These are phyloP conservation scores for Cordyceps farinosa DNA, from an alignment of 2,329 filamentous ascomycete genomes.

Conservation along the genomic window DNA sequence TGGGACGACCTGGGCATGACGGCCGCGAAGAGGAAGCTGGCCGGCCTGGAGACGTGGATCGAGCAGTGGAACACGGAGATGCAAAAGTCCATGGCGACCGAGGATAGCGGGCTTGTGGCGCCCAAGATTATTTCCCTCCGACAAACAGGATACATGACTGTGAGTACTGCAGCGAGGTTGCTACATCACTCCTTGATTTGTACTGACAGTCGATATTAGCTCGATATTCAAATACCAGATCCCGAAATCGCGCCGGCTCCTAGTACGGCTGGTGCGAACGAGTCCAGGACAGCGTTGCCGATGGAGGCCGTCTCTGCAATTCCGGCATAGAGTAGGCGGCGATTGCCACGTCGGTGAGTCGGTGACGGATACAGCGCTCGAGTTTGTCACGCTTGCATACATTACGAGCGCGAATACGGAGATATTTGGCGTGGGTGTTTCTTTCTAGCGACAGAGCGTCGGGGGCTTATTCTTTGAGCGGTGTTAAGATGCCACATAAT, in stretches of 20 bases:
- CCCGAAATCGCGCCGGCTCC: conserved; percentile 62
- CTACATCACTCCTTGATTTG: not conserved
- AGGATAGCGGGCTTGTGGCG: conserved; percentile 44
- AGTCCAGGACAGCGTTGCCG: conserved; percentile 33
- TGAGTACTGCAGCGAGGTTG: conserved; percentile 38
- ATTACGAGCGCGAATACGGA: not conserved
- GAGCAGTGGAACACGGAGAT: conserved; percentile 80
- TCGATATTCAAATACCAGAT: conserved; percentile 79
- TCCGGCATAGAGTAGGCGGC: conserved; percentile 19
- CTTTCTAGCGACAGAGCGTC: not conserved
- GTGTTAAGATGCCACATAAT: not conserved
- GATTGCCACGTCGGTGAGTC: not conserved
- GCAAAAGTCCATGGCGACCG: conserved; percentile 51
- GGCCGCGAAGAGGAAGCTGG: conserved; percentile 67
- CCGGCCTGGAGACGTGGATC: conserved; percentile 72
- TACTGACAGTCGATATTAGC: conserved; percentile 38
- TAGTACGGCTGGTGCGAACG: conserved; percentile 40
- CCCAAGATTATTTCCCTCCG: conserved; percentile 76
- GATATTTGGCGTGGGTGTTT: not conserved
- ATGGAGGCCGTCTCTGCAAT: conserved; percentile 31
- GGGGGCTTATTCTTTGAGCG: not conserved
- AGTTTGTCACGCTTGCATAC: not conserved
- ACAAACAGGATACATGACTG: conserved; percentile 82
- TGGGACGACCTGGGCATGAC: conserved; percentile 89
- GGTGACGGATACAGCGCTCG: not conserved